Conservation (phyloP, 2,329 filamentous ascomycete species). For the Diaporthe sp. region DNA sequence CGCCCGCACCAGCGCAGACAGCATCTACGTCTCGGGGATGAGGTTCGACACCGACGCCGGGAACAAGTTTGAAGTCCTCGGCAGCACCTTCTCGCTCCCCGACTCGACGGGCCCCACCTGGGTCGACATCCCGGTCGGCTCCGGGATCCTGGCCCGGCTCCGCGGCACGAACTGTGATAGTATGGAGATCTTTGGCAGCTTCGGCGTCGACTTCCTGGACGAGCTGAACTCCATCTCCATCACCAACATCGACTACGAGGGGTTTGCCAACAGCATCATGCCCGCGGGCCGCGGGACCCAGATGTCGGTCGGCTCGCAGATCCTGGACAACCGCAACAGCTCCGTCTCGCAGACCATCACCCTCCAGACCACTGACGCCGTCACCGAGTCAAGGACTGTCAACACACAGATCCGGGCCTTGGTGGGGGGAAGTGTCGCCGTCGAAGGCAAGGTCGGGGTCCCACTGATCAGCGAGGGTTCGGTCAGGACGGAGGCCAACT, state of each 20-base stretch:
- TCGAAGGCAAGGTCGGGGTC: conserved; percentile 37
- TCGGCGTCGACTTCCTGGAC: conserved; percentile 43
- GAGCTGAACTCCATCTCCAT: conserved; percentile 41
- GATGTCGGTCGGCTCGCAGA: conserved; percentile 42
- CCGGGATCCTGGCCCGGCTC: conserved; percentile 39
- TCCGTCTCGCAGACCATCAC: conserved; percentile 41
- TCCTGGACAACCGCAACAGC: conserved; percentile 43
- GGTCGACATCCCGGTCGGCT: conserved; percentile 3
- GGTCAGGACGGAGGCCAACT: conserved; percentile 36
- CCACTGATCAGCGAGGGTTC: conserved; percentile 35
- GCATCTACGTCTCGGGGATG: neutral
- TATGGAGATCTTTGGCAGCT: conserved; percentile 33
- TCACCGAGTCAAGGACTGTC: conserved; percentile 38
- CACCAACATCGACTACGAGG: conserved; percentile 42
- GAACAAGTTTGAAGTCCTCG: neutral
- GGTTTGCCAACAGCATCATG: conserved; percentile 41
- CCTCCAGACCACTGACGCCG: conserved; percentile 37
- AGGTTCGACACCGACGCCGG: conserved; percentile 26
- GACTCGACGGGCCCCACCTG: neutral
- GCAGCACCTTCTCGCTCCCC: neutral
- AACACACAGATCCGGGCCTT: conserved; percentile 34
- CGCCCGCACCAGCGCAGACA: neutral
- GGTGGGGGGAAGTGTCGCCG: conserved; percentile 34
- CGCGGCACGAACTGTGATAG: conserved; percentile 37
- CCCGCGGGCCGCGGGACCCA: conserved; percentile 38